Evolutionary conservation across 129 eudicot species (phyloP).

Genomic region (Flaveria ramosissima): DNA sequence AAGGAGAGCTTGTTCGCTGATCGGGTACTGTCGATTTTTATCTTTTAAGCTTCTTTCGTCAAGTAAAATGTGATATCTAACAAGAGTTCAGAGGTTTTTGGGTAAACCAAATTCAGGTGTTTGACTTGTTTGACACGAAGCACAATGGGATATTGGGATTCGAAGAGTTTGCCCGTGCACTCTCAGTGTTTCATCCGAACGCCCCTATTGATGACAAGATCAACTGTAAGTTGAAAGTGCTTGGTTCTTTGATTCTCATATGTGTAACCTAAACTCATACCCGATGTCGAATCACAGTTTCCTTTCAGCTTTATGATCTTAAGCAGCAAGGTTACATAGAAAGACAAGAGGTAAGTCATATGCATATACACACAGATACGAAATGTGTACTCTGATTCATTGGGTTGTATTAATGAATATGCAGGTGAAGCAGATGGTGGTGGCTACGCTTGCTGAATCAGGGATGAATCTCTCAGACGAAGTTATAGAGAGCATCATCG

Average conservation of each 20-base stretch:
- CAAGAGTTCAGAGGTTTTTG: slow-evolving; percentile 8
- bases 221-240: slow-evolving; percentile 52
- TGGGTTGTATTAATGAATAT: background rate
- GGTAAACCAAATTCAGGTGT: slow-evolving; percentile 50
- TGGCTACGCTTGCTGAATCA: slow-evolving; percentile 84
- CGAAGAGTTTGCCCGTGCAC: slow-evolving; percentile 93
- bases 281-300: slow-evolving; percentile 53
- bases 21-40: slow-evolving; percentile 46
- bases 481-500: slow-evolving; percentile 76
- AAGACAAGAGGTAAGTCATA: slow-evolving; percentile 71
- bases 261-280: background rate
- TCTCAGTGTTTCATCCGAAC: slow-evolving; percentile 90
- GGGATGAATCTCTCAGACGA: slow-evolving; percentile 91
- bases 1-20: slow-evolving; percentile 95
- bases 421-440: slow-evolving; percentile 94
- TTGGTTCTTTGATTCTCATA: background rate
- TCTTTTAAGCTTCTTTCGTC: background rate
- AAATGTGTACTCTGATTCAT: background rate
- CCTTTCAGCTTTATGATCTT: slow-evolving; percentile 87
- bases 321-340: slow-evolving; percentile 96
- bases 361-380: background rate
- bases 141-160: slow-evolving; percentile 87
- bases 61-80: background rate
- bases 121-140: slow-evolving; percentile 92
- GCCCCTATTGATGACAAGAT: slow-evolving; percentile 92